phyloP scores from a whole-genome alignment of 2,329 filamentous ascomycete species.

The Colletotrichum siamense region DNA sequence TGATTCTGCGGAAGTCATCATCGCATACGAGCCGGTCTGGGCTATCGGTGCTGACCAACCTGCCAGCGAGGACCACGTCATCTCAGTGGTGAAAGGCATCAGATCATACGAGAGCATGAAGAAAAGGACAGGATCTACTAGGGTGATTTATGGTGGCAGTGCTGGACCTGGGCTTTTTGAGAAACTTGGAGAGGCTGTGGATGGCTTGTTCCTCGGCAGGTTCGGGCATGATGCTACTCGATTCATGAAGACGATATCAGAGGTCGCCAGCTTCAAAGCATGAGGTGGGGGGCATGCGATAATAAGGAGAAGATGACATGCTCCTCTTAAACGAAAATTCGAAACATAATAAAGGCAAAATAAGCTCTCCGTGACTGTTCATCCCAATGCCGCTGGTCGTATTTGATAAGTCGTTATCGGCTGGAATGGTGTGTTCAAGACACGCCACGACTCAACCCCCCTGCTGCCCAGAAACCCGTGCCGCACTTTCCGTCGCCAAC shows the following conservation, averaged over 20 bases:
- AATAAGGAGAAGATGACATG: background rate
- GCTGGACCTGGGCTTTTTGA: slow-evolving; percentile 80
- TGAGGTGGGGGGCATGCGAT: background rate
- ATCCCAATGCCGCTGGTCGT: background rate
- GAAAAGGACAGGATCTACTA: slow-evolving; percentile 59
- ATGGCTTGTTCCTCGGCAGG: slow-evolving; percentile 81
- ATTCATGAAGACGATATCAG: slow-evolving; percentile 73
- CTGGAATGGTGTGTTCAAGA: background rate
- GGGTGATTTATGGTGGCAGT: slow-evolving; percentile 83
- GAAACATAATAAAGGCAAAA: background rate
- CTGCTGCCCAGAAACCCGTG: background rate
- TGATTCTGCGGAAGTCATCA: slow-evolving; percentile 69
- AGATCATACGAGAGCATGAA: slow-evolving; percentile 57
- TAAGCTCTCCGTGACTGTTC: background rate
- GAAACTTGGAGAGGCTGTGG: slow-evolving; percentile 70
- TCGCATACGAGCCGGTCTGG: slow-evolving; percentile 91
- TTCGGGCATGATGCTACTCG: slow-evolving; percentile 81
- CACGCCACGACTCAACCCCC: background rate
- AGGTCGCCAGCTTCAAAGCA: slow-evolving; percentile 56
- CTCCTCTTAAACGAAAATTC: background rate
- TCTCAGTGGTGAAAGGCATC: slow-evolving; percentile 71
- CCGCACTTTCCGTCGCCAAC: background rate
- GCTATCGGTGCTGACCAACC: slow-evolving; percentile 80
- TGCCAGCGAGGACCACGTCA: slow-evolving; percentile 75
- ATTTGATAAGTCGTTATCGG: background rate